Conservation (phyloP, 768 basidiomycete genomes). For the Baorangia bicolor region DNA sequence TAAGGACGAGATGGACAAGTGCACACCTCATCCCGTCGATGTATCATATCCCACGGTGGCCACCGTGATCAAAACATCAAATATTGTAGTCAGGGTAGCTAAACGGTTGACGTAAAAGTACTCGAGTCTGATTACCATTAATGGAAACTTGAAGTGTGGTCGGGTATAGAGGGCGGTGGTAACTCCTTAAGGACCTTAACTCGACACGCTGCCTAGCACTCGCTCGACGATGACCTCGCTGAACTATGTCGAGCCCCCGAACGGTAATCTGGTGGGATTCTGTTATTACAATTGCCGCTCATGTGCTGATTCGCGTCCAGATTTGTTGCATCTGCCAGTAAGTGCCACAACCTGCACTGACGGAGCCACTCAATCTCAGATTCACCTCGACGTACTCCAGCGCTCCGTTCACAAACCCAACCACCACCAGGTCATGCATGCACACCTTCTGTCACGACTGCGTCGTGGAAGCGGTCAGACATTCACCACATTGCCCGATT, state of each 20-base stretch:
- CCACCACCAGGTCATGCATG: slow-evolving; percentile 68
- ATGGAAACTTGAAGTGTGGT: slow-evolving; percentile 1
- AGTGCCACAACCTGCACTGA: slow-evolving; percentile 7
- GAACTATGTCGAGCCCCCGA: slow-evolving; percentile 61
- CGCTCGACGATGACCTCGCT: slow-evolving; percentile 25
- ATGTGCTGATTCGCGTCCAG: slow-evolving; percentile 35
- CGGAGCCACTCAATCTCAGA: slow-evolving; percentile 2
- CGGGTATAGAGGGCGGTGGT: not conserved
- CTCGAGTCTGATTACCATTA: slow-evolving; percentile 14
- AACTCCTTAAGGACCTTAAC: not conserved
- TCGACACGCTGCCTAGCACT: slow-evolving; percentile 7
- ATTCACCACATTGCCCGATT: slow-evolving; percentile 77
- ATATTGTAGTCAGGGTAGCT: too few species aligned
- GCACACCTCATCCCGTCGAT: not conserved
- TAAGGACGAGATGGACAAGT: not conserved
- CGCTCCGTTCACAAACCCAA: slow-evolving; percentile 73
- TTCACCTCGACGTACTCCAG: slow-evolving; percentile 33
- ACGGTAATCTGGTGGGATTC: slow-evolving; percentile 61
- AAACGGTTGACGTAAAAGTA: slow-evolving; percentile 25
- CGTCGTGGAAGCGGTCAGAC: slow-evolving; percentile 64
- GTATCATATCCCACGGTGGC: too few species aligned
- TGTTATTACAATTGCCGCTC: not conserved
- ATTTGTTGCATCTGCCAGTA: slow-evolving; percentile 79
- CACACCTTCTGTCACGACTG: slow-evolving; percentile 90
- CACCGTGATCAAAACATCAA: not conserved